Percentiles rank a stretch among this genome's conserved stretches.
Conservation (phyloP, 768 basidiomycete species). For the Sporobolomyces phaffii region DNA sequence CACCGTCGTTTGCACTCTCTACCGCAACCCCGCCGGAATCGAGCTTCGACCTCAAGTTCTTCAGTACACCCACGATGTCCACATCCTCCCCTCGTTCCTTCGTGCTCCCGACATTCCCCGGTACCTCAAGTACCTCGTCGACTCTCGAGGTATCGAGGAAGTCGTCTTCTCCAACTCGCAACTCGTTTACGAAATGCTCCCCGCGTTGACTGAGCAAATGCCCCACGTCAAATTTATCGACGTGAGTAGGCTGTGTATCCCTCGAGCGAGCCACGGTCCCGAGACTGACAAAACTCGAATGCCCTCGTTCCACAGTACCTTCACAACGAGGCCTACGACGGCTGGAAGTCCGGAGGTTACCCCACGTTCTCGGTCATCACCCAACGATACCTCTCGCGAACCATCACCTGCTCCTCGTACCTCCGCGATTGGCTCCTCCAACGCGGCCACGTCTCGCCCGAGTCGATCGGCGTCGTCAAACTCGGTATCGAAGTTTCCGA, state of each 20-base stretch:
- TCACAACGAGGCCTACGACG: conserved; percentile 30
- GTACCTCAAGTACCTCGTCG: conserved; percentile 33
- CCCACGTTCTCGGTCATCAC: conserved; percentile 28
- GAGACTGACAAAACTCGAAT: too few species aligned
- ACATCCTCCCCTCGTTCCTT: conserved; percentile 33
- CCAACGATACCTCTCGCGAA: conserved; percentile 31
- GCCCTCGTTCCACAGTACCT: conserved; percentile 6
- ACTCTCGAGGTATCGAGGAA: background rate
- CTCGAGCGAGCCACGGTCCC: too few species aligned
- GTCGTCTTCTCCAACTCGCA: conserved; percentile 21
- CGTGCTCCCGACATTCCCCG: conserved; percentile 29
- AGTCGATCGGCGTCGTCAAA: conserved; percentile 30
- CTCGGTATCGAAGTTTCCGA: conserved; percentile 28
- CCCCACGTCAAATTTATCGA: conserved; percentile 34
- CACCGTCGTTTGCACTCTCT: conserved; percentile 34
- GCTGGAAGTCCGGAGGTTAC: conserved; percentile 41
- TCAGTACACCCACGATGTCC: conserved; percentile 37
- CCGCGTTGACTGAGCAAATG: conserved; percentile 24
- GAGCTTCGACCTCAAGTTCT: conserved; percentile 25
- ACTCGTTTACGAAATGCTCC: conserved; percentile 23
- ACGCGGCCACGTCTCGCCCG: conserved; percentile 9
- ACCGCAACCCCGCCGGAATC: conserved; percentile 24
- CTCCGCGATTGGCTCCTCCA: conserved; percentile 21
- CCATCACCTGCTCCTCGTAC: conserved; percentile 27
- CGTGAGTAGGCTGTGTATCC: background rate